Percentiles rank a stretch among this genome's conserved stretches.
These are phyloP conservation scores for Hanseniaspora jakobsenii DNA, from an alignment of 805 yeast species.

Conservation along the genomic window DNA sequence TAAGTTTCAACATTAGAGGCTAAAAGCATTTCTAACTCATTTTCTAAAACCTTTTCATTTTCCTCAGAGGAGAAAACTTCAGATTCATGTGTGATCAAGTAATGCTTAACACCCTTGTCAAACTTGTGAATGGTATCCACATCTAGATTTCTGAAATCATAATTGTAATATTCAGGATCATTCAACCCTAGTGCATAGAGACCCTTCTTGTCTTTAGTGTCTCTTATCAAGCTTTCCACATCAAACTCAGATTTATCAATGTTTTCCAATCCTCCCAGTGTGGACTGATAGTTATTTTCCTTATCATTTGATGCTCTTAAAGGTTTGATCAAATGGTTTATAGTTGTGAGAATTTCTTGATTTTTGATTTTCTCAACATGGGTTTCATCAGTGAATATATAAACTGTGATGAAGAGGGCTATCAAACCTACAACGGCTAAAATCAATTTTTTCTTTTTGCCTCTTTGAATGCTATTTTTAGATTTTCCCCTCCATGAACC, in stretches of 20 bases:
- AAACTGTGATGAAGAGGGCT: background rate
- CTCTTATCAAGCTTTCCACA: slow-evolving; percentile 7
- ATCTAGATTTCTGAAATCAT: slow-evolving; percentile 29
- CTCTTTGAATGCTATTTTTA: background rate
- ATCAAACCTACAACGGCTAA: too few species aligned
- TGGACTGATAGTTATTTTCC: background rate
- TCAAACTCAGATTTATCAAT: slow-evolving; percentile 7
- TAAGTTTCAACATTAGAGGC: slow-evolving; percentile 44
- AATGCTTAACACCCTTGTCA: slow-evolving; percentile 32
- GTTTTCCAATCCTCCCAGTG: slow-evolving; percentile 6
- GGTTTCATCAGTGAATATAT: background rate
- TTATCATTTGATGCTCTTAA: background rate
- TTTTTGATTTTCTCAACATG: slow-evolving; percentile 1
- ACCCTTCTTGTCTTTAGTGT: slow-evolving; percentile 9
- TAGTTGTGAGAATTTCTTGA: slow-evolving; percentile 2
- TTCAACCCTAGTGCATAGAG: slow-evolving; percentile 16
- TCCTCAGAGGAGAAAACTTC: slow-evolving; percentile 24
- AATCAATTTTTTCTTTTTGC: background rate
- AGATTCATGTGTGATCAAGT: slow-evolving; percentile 29
- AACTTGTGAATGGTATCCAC: slow-evolving; percentile 26
- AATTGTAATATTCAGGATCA: slow-evolving; percentile 28
- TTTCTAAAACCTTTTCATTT: slow-evolving; percentile 23
- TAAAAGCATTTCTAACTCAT: slow-evolving; percentile 31
- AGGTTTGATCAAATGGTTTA: slow-evolving; percentile 12
- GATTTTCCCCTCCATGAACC: slow-evolving; percentile 12